Conservation (phyloP, 768 basidiomycete species). For the Panus rudis region DNA sequence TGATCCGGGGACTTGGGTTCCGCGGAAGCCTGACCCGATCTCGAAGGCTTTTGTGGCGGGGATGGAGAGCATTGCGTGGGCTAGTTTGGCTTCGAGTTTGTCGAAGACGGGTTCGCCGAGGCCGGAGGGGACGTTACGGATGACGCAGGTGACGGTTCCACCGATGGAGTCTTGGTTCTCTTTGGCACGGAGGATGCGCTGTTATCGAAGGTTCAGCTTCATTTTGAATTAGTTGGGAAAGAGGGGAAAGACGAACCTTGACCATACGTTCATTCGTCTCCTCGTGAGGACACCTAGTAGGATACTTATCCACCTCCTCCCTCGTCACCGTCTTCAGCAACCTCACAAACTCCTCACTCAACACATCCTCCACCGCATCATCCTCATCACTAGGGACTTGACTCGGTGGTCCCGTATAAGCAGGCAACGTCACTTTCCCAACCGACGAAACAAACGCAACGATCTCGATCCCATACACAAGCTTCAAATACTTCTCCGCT, state of each 20-base stretch:
- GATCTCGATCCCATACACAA: constrained; percentile 86
- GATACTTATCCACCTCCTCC: constrained; percentile 80
- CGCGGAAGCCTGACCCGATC: constrained; percentile 93
- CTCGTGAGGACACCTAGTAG: constrained; percentile 84
- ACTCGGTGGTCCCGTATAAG: constrained; percentile 36
- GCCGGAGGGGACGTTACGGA: constrained; percentile 83
- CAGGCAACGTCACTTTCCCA: constrained; percentile 82
- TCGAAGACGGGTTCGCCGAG: constrained; percentile 98
- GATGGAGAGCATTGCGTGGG: constrained; percentile 97
- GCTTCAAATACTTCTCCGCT: constrained; percentile 89
- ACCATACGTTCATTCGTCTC: constrained; percentile 90
- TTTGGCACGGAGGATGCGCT: constrained; percentile 95
- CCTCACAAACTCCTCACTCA: constrained; percentile 76
- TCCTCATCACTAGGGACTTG: constrained; percentile 40
- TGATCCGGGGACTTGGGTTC: constrained; percentile 89
- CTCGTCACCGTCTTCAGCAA: constrained; percentile 77
- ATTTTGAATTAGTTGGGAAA: not conserved
- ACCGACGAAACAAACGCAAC: constrained; percentile 97
- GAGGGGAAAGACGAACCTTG: constrained; percentile 40
- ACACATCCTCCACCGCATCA: constrained; percentile 56
- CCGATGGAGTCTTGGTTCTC: constrained; percentile 90
- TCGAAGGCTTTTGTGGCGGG: constrained; percentile 99
- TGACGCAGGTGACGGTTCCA: constrained; percentile 95
- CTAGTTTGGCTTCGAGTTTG: constrained; percentile 94
- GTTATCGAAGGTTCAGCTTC: constrained; percentile 5